Evolutionary conservation across 495 filamentous ascomycete species (phyloP).

Genomic region (Aspergillus mulundensis): DNA sequence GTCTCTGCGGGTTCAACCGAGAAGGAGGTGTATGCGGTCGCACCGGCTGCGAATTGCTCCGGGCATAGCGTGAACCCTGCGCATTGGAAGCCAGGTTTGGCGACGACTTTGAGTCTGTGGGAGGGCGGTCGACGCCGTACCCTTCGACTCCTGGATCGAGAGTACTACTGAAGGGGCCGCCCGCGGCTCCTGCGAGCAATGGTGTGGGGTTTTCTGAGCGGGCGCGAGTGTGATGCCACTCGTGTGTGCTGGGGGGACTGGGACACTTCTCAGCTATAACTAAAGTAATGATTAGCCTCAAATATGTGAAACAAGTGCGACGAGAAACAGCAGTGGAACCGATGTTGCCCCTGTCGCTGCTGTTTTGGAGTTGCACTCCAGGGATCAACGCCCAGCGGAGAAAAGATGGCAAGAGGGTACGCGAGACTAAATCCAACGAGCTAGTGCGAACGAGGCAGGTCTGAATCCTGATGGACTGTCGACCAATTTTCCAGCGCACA

Average conservation of each 20-base stretch:
- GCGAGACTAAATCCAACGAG: conserved; percentile 26
- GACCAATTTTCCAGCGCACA: neutral
- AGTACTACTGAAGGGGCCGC: conserved; percentile 30
- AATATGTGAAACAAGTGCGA: conserved; percentile 1
- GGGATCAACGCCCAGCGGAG: conserved; percentile 11
- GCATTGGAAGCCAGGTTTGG: conserved; percentile 37
- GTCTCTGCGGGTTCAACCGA: conserved; percentile 33
- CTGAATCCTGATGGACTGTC: conserved; percentile 20
- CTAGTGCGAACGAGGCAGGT: conserved; percentile 30
- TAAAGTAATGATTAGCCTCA: conserved; percentile 16
- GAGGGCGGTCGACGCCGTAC: conserved; percentile 34
- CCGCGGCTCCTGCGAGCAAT: conserved; percentile 32
- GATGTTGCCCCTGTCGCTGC: conserved; percentile 6
- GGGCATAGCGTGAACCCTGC: conserved; percentile 36
- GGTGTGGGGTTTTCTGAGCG: conserved; percentile 33
- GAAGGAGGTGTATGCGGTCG: conserved; percentile 43
- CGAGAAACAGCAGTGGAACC: conserved; percentile 8
- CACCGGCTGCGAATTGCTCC: conserved; percentile 43
- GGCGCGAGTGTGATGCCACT: conserved; percentile 36
- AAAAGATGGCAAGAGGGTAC: conserved; percentile 20
- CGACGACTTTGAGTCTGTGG: conserved; percentile 28
- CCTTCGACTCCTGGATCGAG: conserved; percentile 34
- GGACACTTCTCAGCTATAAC: conserved; percentile 19
- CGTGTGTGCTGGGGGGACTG: conserved; percentile 21
- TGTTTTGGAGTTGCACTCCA: conserved; percentile 3